A percentile compares a stretch with the other conserved stretches of the same genome.
Conservation (phyloP, 805 yeast species). For the Saccharomycopsis fermentans region DNA sequence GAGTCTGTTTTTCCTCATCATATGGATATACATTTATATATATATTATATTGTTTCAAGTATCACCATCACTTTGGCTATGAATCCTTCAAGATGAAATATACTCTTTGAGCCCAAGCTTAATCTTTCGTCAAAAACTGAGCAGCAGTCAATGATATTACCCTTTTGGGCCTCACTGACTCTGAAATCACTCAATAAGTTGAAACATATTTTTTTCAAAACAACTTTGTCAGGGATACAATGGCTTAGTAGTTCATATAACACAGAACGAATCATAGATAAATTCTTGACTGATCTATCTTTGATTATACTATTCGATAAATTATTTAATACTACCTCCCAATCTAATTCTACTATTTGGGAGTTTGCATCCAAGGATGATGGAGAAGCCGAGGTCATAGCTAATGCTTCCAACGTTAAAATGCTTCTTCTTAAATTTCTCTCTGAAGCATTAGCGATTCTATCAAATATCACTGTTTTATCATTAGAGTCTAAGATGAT, state of each 20-base stretch:
- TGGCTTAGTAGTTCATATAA: conserved; percentile 83
- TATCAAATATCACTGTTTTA: conserved; percentile 31
- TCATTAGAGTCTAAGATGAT: conserved; percentile 29
- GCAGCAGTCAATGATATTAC: conserved; percentile 46
- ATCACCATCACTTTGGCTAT: conserved; percentile 80
- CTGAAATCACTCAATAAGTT: conserved; percentile 29
- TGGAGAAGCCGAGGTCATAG: conserved; percentile 54
- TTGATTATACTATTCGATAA: conserved; percentile 50
- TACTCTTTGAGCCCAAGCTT: conserved; percentile 76
- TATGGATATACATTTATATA: too few relatives aligned
- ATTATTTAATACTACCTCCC: conserved; percentile 72
- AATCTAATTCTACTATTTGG: conserved; percentile 64
- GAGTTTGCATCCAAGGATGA: conserved; percentile 40
- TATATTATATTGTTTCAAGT: conserved; percentile 33
- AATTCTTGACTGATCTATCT: conserved; percentile 52
- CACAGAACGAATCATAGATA: conserved; percentile 48
- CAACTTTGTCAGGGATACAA: conserved; percentile 83
- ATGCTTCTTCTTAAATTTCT: conserved; percentile 74
- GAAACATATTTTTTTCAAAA: conserved; percentile 53
- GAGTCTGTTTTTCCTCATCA: too few relatives aligned
- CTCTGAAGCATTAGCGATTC: conserved; percentile 45
- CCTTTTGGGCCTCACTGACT: conserved; percentile 27
- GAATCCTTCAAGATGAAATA: conserved; percentile 92
- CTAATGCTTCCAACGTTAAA: conserved; percentile 72
- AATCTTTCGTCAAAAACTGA: conserved; percentile 77